phyloP scores from a whole-genome alignment of 345 rosid species.

The Acer negundo region DNA sequence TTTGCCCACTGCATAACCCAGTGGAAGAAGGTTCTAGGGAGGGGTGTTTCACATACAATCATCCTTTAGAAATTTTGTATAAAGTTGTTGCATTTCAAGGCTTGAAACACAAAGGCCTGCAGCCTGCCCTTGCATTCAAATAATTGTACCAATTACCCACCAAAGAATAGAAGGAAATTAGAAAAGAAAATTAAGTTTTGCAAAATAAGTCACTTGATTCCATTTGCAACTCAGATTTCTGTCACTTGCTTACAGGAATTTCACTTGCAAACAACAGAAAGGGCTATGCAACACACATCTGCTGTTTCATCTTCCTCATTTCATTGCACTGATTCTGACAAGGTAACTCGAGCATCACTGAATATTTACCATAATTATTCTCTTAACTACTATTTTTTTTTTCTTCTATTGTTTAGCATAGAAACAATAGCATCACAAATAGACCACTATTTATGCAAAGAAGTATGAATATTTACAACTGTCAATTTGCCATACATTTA shows the following conservation, averaged over 20 bases:
- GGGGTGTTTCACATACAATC: neutral
- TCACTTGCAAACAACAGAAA: constrained; percentile 78
- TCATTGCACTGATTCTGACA: constrained; percentile 39
- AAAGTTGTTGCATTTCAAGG: neutral
- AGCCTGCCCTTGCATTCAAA: neutral
- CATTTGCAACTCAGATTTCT: constrained; percentile 21
- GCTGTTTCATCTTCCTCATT: constrained; percentile 45
- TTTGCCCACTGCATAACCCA: neutral
- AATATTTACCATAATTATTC: constrained; percentile 13
- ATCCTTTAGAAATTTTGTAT: neutral
- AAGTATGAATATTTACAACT: constrained; percentile 7
- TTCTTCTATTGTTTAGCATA: neutral
- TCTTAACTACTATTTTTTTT: constrained; percentile 2
- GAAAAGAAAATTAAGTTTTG: neutral
- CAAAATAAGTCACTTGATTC: constrained; percentile 2
- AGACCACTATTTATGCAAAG: neutral
- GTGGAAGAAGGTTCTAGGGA: neutral
- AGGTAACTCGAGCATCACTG: constrained; percentile 41
- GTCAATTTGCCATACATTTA: neutral
- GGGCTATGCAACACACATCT: constrained; percentile 78
- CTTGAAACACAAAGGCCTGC: neutral
- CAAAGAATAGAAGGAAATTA: neutral
- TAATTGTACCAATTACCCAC: neutral
- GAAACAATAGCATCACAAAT: neutral
- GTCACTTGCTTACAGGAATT: constrained; percentile 63